These are phyloP conservation scores for Colletotrichum spinosum DNA, from an alignment of 2,329 filamentous ascomycete genomes.

Conservation along the genomic window DNA sequence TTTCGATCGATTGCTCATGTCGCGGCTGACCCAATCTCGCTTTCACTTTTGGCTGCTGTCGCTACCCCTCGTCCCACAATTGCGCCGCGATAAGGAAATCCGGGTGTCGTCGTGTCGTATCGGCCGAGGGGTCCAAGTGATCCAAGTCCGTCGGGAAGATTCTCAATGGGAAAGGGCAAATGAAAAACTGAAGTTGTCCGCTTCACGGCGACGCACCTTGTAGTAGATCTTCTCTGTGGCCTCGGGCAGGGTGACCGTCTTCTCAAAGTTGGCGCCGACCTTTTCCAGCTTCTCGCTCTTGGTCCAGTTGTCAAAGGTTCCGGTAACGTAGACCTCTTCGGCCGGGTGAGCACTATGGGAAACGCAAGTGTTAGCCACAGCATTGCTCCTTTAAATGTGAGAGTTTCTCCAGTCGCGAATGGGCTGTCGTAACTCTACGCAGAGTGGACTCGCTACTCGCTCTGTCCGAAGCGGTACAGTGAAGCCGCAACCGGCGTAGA, in stretches of 20 bases:
- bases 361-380: conserved; percentile 30
- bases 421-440: neutral
- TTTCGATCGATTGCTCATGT: conserved; percentile 27
- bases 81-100: conserved; percentile 11
- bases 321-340: conserved; percentile 92
- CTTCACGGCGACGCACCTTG: conserved; percentile 75
- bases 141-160: neutral
- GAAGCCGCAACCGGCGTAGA: neutral
- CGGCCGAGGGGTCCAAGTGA: conserved; percentile 1
- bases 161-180: conserved; percentile 12
- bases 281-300: conserved; percentile 88
- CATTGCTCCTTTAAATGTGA: neutral
- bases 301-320: conserved; percentile 94
- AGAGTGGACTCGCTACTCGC: conserved; percentile 20
- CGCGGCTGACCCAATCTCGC: conserved; percentile 17
- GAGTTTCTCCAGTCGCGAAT: conserved; percentile 7
- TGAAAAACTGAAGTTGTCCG: conserved; percentile 29
- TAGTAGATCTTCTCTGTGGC: conserved; percentile 83
- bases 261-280: conserved; percentile 79
- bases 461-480: conserved; percentile 1
- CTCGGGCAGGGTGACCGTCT: conserved; percentile 79
- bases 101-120: conserved; percentile 28
- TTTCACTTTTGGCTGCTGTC: neutral
- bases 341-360: conserved; percentile 82
- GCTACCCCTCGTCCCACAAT: conserved; percentile 21